These are phyloP conservation scores for Geranium brycei DNA, from an alignment of 345 rosid genomes.

Conservation along the genomic window DNA sequence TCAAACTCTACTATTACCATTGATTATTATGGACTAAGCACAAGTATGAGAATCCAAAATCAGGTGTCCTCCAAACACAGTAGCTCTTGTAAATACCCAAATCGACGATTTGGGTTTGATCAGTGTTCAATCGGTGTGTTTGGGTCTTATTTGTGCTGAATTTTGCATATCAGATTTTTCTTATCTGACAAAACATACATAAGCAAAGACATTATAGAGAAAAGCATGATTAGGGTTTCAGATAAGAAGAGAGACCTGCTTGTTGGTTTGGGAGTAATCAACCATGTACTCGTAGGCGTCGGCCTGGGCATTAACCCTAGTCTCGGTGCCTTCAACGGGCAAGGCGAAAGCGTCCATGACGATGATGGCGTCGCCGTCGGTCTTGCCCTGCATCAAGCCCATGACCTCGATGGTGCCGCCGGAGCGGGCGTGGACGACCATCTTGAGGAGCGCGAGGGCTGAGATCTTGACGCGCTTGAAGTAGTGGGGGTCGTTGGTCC, in stretches of 20 bases:
- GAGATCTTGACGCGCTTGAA: slow-evolving; percentile 96
- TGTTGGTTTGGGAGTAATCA: slow-evolving; percentile 91
- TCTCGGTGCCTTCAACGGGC: slow-evolving; percentile 99
- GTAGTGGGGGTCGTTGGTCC: slow-evolving; percentile 87
- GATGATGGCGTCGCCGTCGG: slow-evolving; percentile 87
- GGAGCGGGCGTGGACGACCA: slow-evolving; percentile 99
- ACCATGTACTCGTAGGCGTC: slow-evolving; percentile 99
- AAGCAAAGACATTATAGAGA: neutral
- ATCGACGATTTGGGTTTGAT: no score
- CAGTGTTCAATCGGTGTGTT: no score
- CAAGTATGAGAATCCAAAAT: no score
- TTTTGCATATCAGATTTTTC: no score
- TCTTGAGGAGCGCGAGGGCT: slow-evolving; percentile 93
- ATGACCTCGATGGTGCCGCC: slow-evolving; percentile 98
- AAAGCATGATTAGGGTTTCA: slow-evolving; percentile 6
- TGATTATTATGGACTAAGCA: no score
- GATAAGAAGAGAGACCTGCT: slow-evolving; percentile 39
- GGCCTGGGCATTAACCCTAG: slow-evolving; percentile 97
- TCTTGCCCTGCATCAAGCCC: slow-evolving; percentile 99
- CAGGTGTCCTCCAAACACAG: no score
- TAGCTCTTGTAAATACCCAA: no score
- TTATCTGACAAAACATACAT: no score
- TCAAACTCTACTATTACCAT: no score
- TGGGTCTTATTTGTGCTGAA: no score
- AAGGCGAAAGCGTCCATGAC: slow-evolving; percentile 99